Conservation (phyloP, 2,329 filamentous ascomycete genomes). For the Cryphonectria japonica region DNA sequence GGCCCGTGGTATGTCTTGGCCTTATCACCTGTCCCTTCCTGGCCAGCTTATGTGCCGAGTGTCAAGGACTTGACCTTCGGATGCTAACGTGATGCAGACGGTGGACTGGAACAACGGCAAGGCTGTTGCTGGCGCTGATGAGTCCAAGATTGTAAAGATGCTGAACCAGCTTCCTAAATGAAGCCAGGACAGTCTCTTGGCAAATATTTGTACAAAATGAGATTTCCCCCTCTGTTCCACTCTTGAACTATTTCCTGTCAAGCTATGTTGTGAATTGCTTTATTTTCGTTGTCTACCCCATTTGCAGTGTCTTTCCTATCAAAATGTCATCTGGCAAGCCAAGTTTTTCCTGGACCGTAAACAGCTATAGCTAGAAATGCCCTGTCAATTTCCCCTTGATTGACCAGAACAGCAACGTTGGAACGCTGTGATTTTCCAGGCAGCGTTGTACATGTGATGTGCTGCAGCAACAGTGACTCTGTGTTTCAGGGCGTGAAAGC, state of each 20-base stretch:
- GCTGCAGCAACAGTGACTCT: neutral
- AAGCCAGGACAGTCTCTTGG: neutral
- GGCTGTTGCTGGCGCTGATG: constrained; percentile 75
- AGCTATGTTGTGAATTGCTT: neutral
- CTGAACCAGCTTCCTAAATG: constrained; percentile 57
- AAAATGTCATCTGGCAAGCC: neutral
- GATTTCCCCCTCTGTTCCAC: constrained; percentile 14
- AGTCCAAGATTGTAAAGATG: constrained; percentile 88
- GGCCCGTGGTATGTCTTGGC: constrained; percentile 70
- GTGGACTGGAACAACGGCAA: constrained; percentile 96
- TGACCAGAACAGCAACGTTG: neutral
- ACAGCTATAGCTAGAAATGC: neutral
- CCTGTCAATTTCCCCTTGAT: neutral
- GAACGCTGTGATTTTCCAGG: neutral
- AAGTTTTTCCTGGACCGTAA: neutral
- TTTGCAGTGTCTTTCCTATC: neutral
- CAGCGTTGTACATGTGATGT: neutral
- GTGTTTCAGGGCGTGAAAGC: constrained; percentile 1
- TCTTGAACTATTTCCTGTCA: neutral
- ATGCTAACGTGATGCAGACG: constrained; percentile 47
- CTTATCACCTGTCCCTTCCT: neutral
- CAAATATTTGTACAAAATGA: constrained; percentile 20
- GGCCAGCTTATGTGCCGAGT: neutral
- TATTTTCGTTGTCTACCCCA: neutral
- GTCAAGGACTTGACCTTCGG: neutral